A percentile compares a stretch with the other conserved stretches of the same genome.
Evolutionary conservation across 2,329 filamentous ascomycete genomes (phyloP).

Genomic region (Aspergillus felis): DNA sequence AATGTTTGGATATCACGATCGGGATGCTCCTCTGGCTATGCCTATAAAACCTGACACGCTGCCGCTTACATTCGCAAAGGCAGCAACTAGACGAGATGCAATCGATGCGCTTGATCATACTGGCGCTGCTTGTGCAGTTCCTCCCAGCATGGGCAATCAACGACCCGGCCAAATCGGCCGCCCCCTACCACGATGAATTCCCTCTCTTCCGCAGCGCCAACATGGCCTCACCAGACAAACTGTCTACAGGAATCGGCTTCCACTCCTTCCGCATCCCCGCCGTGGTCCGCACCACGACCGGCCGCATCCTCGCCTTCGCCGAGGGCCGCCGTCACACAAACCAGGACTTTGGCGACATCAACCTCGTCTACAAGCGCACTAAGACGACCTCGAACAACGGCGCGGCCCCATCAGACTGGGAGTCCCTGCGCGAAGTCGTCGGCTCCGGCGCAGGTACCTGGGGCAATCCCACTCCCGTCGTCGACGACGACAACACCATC

Average conservation of each 20-base stretch:
- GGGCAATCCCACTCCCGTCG: slow-evolving; percentile 29
- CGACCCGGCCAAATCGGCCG: slow-evolving; percentile 3
- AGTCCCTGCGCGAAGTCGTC: slow-evolving; percentile 21
- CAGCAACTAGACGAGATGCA: no score
- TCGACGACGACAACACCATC: slow-evolving; percentile 25
- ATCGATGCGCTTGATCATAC: no score
- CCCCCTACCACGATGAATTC: slow-evolving; percentile 16
- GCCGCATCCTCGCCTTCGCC: slow-evolving; percentile 25
- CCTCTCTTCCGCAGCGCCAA: slow-evolving; percentile 25
- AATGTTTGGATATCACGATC: no score
- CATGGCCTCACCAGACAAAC: slow-evolving; percentile 22
- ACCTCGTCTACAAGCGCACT: slow-evolving; percentile 27
- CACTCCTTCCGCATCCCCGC: slow-evolving; percentile 28
- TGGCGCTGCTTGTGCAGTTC: neutral
- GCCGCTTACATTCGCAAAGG: no score
- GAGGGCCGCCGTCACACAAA: slow-evolving; percentile 24
- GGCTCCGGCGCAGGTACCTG: slow-evolving; percentile 21
- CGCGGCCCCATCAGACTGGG: slow-evolving; percentile 19
- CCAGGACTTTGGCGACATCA: slow-evolving; percentile 27
- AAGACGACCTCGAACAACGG: slow-evolving; percentile 20
- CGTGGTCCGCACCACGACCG: slow-evolving; percentile 20
- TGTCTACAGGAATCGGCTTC: slow-evolving; percentile 22
- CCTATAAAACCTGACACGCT: no score
- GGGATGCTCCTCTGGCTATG: no score
- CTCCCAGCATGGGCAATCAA: neutral